Evolutionary conservation across 805 yeast species (phyloP).

Genomic region (Tetrapisispora fleetii): DNA sequence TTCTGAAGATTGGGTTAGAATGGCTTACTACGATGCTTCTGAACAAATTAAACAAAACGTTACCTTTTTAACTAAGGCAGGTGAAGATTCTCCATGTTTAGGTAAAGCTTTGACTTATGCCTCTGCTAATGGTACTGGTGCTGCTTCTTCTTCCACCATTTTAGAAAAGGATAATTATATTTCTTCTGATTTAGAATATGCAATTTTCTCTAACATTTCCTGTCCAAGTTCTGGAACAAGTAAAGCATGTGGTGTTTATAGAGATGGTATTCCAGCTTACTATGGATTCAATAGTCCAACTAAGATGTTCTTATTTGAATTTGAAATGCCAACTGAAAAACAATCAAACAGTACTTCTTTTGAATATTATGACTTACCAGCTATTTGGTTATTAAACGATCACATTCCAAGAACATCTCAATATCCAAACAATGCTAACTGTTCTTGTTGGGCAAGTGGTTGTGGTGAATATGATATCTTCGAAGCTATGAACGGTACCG

Average conservation of each 20-base stretch:
- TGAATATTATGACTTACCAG: conserved; percentile 51
- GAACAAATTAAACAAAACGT: conserved; percentile 47
- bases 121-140: conserved; percentile 41
- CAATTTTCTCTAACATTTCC: conserved; percentile 45
- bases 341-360: conserved; percentile 27
- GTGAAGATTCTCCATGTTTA: conserved; percentile 49
- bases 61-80: conserved; percentile 58
- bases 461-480: conserved; percentile 75
- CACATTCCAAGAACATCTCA: conserved; percentile 68
- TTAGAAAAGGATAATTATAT: conserved; percentile 41
- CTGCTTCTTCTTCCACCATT: conserved; percentile 38
- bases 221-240: conserved; percentile 47
- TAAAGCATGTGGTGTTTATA: conserved; percentile 69
- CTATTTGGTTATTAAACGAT: conserved; percentile 67
- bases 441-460: conserved; percentile 71
- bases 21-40: conserved; percentile 44
- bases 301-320: conserved; percentile 66
- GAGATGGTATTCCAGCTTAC: conserved; percentile 64
- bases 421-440: conserved; percentile 46
- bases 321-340: conserved; percentile 52
- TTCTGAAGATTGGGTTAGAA: conserved; percentile 45
- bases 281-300: conserved; percentile 60
- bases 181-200: conserved; percentile 48
- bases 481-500: conserved; percentile 60
- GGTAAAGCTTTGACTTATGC: conserved; percentile 63